These are phyloP conservation scores for Pythium biforme DNA, from an alignment of 352 stramenopile genomes.

Conservation along the genomic window DNA sequence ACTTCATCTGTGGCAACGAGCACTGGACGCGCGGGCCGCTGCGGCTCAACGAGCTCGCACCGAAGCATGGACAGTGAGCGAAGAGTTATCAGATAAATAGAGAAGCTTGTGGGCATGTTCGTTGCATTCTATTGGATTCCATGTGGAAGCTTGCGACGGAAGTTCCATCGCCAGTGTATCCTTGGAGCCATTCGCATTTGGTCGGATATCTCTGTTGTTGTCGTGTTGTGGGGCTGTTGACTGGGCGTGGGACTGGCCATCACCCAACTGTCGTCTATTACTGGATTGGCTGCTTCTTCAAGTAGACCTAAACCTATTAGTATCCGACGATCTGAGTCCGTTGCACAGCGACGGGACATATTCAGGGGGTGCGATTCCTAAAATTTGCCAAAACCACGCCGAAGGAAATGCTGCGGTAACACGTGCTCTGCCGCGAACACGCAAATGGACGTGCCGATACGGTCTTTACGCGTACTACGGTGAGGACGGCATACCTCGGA, in stretches of 20 bases:
- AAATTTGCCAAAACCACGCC: neutral
- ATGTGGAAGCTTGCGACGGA: too few relatives aligned
- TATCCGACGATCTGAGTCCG: conserved; percentile 23
- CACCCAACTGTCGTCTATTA: neutral
- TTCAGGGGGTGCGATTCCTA: neutral
- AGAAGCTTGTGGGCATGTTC: neutral
- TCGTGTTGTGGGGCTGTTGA: conserved; percentile 10
- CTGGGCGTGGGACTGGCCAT: conserved; percentile 19
- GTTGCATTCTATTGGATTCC: too few relatives aligned
- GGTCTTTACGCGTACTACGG: too few relatives aligned
- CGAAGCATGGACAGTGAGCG: neutral
- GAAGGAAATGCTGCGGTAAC: neutral
- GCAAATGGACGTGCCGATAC: too few relatives aligned
- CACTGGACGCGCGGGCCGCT: conserved; percentile 53
- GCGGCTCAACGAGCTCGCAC: conserved; percentile 40
- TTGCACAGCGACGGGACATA: neutral
- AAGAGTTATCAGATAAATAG: conserved; percentile 12
- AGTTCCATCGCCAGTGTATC: too few relatives aligned
- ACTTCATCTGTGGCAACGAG: conserved; percentile 66
- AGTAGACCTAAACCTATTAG: conserved; percentile 21
- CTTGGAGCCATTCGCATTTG: too few relatives aligned
- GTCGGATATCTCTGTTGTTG: neutral
- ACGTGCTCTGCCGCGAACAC: too few relatives aligned
- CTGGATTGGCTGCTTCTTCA: conserved; percentile 14
- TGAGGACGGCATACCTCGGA: too few relatives aligned